A percentile compares a stretch with the other conserved stretches of the same genome.
Evolutionary conservation across 1,284 basidiomycete genomes (phyloP).

Genomic region (Sanghuangporus weigelae): DNA sequence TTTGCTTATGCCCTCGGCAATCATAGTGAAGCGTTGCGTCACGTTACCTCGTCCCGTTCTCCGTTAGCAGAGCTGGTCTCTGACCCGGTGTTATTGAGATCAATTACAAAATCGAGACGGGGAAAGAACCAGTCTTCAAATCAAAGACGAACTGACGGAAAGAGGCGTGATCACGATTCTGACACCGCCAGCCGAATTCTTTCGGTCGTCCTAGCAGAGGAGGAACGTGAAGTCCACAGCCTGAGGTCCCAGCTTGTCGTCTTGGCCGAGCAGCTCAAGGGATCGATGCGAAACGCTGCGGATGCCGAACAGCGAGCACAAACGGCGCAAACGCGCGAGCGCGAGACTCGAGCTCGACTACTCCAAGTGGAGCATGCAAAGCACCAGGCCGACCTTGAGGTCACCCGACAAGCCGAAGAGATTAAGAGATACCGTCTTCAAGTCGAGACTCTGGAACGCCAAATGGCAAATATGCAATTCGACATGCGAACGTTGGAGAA

Average conservation of each 20-base stretch:
- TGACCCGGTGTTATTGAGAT: conserved; percentile 13
- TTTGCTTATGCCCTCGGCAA: not conserved
- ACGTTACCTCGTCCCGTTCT: conserved; percentile 14
- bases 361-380: conserved; percentile 41
- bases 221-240: conserved; percentile 52
- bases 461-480: conserved; percentile 38
- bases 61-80: conserved; percentile 16
- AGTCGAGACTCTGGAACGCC: conserved; percentile 44
- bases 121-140: conserved; percentile 1
- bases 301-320: conserved; percentile 47
- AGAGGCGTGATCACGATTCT: conserved; percentile 7
- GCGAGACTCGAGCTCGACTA: conserved; percentile 35
- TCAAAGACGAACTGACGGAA: conserved; percentile 2
- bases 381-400: conserved; percentile 42
- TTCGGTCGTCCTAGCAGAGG: conserved; percentile 49
- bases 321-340: conserved; percentile 45
- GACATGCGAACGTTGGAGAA: conserved; percentile 39
- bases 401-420: conserved; percentile 43
- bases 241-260: conserved; percentile 50
- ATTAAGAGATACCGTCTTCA: conserved; percentile 42
- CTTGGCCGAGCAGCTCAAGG: conserved; percentile 51
- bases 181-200: conserved; percentile 27
- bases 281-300: conserved; percentile 49
- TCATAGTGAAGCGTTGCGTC: conserved; percentile 12
- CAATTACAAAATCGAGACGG: conserved; percentile 5